Evolutionary conservation across 176 grass and related monocot species (phyloP).

Genomic region (Triticum turgidum): DNA sequence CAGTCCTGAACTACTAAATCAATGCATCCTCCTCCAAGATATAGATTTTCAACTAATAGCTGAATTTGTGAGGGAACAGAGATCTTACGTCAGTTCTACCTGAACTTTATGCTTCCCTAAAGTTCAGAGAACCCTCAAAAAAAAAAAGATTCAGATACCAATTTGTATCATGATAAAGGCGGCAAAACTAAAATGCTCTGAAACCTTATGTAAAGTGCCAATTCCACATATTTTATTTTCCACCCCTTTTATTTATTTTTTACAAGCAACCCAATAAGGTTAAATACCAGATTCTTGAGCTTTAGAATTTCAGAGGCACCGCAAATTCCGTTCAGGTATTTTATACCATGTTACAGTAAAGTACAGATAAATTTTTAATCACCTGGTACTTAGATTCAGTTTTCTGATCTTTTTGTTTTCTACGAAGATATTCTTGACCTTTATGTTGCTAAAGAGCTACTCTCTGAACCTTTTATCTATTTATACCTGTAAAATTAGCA

Average conservation of each 20-base stretch:
- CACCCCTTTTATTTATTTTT: too few relatives aligned
- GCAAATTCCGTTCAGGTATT: not conserved
- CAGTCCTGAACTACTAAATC: too few relatives aligned
- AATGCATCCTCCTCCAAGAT: too few relatives aligned
- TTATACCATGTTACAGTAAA: not conserved
- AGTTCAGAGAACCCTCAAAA: not conserved
- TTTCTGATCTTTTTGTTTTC: not conserved
- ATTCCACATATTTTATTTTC: rapidly evolving
- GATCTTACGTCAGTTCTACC: not conserved
- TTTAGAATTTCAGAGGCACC: not conserved
- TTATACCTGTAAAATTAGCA: conserved; percentile 89
- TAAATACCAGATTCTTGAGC: not conserved
- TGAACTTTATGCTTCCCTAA: not conserved
- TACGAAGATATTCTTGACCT: not conserved
- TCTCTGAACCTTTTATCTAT: not conserved
- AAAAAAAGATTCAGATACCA: not conserved
- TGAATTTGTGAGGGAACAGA: not conserved
- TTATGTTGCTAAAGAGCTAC: not conserved
- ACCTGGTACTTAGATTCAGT: too few relatives aligned
- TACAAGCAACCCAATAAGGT: too few relatives aligned
- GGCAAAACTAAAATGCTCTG: not conserved
- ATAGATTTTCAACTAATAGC: not conserved
- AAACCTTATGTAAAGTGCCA: too few relatives aligned
- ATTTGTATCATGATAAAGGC: not conserved
- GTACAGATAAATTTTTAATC: too few relatives aligned